phyloP scores from a whole-genome alignment of 208 protist genomes.

The Novymonas esmeraldas region DNA sequence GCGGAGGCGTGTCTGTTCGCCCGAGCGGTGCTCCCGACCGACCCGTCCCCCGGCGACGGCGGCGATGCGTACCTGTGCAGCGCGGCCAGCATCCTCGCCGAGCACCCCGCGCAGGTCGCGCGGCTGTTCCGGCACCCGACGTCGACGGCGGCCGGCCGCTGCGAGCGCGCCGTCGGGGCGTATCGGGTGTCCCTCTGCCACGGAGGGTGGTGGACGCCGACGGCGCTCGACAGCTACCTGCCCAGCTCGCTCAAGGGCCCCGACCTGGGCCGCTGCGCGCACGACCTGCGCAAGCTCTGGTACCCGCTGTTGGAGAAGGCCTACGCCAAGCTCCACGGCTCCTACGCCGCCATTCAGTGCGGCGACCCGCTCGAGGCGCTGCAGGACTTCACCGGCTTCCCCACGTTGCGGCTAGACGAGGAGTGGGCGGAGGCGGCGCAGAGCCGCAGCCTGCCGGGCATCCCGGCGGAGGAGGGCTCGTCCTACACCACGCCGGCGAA shows the following conservation, averaged over 20 bases:
- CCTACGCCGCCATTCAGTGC: conserved; percentile 65
- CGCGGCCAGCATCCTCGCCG: conserved; percentile 41
- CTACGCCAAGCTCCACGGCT: conserved; percentile 83
- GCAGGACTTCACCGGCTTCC: conserved; percentile 61
- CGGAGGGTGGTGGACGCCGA: conserved; percentile 55
- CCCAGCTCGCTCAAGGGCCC: conserved; percentile 40
- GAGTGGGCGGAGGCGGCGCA: conserved; percentile 33
- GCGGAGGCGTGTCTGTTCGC: conserved; percentile 41
- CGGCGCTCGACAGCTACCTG: conserved; percentile 62
- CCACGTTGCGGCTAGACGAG: conserved; percentile 51
- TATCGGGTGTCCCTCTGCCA: conserved; percentile 51
- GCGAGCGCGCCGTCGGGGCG: conserved; percentile 29
- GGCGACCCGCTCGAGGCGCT: conserved; percentile 64
- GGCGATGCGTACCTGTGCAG: conserved; percentile 60
- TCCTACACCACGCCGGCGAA: conserved; percentile 20
- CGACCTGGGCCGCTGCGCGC: conserved; percentile 32
- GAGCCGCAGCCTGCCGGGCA: neutral
- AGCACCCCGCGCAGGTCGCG: conserved; percentile 27
- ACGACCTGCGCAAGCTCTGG: conserved; percentile 74
- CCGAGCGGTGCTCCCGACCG: conserved; percentile 39
- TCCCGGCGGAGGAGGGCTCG: neutral
- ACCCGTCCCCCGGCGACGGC: conserved; percentile 49
- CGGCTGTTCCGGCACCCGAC: conserved; percentile 40
- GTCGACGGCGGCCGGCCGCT: conserved; percentile 6
- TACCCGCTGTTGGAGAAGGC: conserved; percentile 83